phyloP scores from a whole-genome alignment of 768 basidiomycete genomes.

The Russula emetica region DNA sequence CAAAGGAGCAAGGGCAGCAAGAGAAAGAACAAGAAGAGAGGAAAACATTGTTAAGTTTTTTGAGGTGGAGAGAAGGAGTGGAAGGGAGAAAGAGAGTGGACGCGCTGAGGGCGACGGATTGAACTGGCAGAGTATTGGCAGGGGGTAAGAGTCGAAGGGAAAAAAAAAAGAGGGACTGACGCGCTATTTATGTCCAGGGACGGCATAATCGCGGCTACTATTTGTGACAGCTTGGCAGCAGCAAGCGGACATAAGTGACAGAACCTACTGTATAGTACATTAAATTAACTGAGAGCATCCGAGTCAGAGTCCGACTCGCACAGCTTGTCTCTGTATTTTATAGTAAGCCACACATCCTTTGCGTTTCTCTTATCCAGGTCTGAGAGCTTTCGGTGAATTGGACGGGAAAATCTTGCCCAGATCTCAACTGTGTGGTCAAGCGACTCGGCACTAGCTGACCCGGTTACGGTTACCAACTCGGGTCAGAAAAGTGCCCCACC shows the following conservation, averaged over 20 bases:
- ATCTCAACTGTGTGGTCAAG: too few relatives aligned
- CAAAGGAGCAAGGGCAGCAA: slow-evolving; percentile 21
- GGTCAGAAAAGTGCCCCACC: too few relatives aligned
- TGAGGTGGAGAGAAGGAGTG: slow-evolving; percentile 15
- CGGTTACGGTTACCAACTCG: not conserved
- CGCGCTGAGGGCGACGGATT: slow-evolving; percentile 10
- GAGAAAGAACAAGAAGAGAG: slow-evolving; percentile 8
- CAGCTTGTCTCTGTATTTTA: not conserved
- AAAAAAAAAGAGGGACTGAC: not conserved
- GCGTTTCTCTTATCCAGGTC: too few relatives aligned
- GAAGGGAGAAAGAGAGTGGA: slow-evolving; percentile 20
- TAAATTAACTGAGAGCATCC: too few relatives aligned
- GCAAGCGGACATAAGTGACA: too few relatives aligned
- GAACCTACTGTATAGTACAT: too few relatives aligned
- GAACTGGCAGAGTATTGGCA: not conserved
- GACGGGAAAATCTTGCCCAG: not conserved
- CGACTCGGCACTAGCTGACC: too few relatives aligned
- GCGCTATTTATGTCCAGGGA: slow-evolving; percentile 1
- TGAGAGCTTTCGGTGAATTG: not conserved
- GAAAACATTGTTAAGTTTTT: slow-evolving; percentile 24
- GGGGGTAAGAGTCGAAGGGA: not conserved
- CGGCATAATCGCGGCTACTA: not conserved
- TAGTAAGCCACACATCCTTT: too few relatives aligned
- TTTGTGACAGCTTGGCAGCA: not conserved
- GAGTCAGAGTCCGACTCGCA: not conserved